These are phyloP conservation scores for Dictyostelium discoideum DNA, from an alignment of 78 protist genomes.

Conservation along the genomic window DNA sequence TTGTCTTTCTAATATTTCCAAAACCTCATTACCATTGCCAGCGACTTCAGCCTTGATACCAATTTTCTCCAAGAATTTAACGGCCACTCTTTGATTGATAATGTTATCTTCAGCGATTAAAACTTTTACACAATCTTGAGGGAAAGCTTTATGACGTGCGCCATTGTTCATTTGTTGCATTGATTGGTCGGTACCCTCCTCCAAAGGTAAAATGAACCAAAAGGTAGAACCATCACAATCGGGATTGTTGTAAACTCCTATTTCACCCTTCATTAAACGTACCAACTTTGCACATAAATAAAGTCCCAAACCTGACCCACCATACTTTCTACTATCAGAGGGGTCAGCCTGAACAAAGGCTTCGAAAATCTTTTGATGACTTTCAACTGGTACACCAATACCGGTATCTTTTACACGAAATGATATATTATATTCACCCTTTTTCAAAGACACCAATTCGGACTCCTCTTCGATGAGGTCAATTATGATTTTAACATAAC, in stretches of 20 bases:
- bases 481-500: slow-evolving; percentile 61
- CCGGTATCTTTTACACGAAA: slow-evolving; percentile 82
- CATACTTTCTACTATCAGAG: slow-evolving; percentile 75
- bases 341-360: slow-evolving; percentile 88
- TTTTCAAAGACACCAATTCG: slow-evolving; percentile 6
- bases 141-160: background rate
- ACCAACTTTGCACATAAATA: slow-evolving; percentile 66
- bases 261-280: slow-evolving; percentile 74
- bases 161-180: background rate
- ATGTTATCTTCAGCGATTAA: slow-evolving; percentile 84
- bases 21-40: slow-evolving; percentile 44
- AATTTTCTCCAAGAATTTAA: slow-evolving; percentile 56
- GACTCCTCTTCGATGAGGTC: slow-evolving; percentile 62
- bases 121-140: slow-evolving; percentile 19
- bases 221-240: slow-evolving; percentile 61
- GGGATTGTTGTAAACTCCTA: slow-evolving; percentile 62
- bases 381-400: slow-evolving; percentile 79
- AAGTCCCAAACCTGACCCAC: slow-evolving; percentile 77
- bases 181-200: background rate
- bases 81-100: slow-evolving; percentile 83
- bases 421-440: slow-evolving; percentile 55
- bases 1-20: background rate
- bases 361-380: slow-evolving; percentile 78
- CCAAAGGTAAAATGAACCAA: slow-evolving; percentile 64
- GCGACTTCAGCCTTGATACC: slow-evolving; percentile 78